These are phyloP conservation scores for Colletotrichum agaves DNA, from an alignment of 2,329 filamentous ascomycete genomes.

Conservation along the genomic window DNA sequence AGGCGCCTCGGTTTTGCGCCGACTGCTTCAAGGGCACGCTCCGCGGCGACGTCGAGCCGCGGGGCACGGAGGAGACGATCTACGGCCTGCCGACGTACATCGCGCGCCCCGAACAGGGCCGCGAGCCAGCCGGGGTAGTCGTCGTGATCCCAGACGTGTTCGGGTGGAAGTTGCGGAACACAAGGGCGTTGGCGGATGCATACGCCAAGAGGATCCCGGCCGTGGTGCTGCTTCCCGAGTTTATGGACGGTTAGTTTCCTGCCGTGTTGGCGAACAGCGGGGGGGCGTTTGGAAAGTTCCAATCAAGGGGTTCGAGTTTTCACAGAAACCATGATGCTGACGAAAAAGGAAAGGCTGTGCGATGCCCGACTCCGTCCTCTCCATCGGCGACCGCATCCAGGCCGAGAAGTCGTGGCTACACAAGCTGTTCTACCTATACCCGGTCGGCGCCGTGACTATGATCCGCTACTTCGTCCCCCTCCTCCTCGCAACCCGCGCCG, in stretches of 20 bases:
- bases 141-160: constrained; percentile 67
- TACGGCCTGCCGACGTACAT: constrained; percentile 42
- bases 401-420: constrained; percentile 28
- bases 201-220: constrained; percentile 63
- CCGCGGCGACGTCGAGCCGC: constrained; percentile 35
- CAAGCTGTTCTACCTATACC: constrained; percentile 42
- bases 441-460: constrained; percentile 39
- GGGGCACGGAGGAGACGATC: constrained; percentile 41
- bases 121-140: constrained; percentile 56
- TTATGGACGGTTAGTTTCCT: constrained; percentile 55
- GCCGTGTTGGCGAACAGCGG: no score
- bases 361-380: constrained; percentile 46
- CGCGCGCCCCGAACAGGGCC: constrained; percentile 38
- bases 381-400: constrained; percentile 42
- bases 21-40: constrained; percentile 40
- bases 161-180: constrained; percentile 65
- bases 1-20: constrained; percentile 36
- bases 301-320: no score
- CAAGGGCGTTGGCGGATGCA: constrained; percentile 61
- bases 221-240: constrained; percentile 65
- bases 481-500: constrained; percentile 44
- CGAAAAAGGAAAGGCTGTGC: constrained; percentile 41
- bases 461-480: constrained; percentile 45
- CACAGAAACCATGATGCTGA: not conserved
- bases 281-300: no score